Base-by-base conservation (phyloP, 2,329 filamentous ascomycete species). In the Monosporascus sp. region DNA sequence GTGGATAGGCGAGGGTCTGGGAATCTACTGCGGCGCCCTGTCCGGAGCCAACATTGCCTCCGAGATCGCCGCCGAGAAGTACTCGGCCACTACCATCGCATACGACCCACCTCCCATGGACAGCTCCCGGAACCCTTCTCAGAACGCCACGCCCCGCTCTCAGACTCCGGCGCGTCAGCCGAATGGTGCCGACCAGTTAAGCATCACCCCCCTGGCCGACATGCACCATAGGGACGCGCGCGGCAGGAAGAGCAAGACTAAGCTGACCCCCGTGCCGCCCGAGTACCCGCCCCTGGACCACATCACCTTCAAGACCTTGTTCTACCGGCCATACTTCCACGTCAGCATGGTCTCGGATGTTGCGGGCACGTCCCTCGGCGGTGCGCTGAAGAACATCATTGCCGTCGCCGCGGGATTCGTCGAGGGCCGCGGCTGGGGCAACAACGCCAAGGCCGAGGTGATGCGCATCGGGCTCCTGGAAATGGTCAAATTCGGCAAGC, bases 401-500 rank as follows among this genome's bases (percentile, higher is more conserved):
- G 94, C 94, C 5, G 77, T 99, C 19, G 93, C 91, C 5, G 92
- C 94, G 35, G 94, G 94, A 54, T 99, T 96, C 71, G 91, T 97
- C 45, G 91, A 96, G 60, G 94, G 94, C 37, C 84, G 93, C 57
- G 93, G 93, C 60, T 99, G 94, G 93, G 94, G 94, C 66, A 92
- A 97, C 77, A 99, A 97, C 63, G 93, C 93, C 60, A 97, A 99
- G 77, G 91, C 94, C n/a, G 94, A 94, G 46, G 87, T 99, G 56
- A 97, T 99, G 91, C 89, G 94, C 43, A 88, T 97, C 20, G 94
- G 94, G 7, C 83, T 99, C 46, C 80, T 97, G 63, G 94, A 99
- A 74, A 96, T 97, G 87, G 91, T 97, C 65, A 88, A 89, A 68
- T 99, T 99, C 63, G 93, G 93, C 60, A 91, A 92, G 71, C 85